Evolutionary conservation across 805 yeast genomes (phyloP), one percentile per base, ranked within the genome.

Genomic region (Blastobotrys attinorum): DNA sequence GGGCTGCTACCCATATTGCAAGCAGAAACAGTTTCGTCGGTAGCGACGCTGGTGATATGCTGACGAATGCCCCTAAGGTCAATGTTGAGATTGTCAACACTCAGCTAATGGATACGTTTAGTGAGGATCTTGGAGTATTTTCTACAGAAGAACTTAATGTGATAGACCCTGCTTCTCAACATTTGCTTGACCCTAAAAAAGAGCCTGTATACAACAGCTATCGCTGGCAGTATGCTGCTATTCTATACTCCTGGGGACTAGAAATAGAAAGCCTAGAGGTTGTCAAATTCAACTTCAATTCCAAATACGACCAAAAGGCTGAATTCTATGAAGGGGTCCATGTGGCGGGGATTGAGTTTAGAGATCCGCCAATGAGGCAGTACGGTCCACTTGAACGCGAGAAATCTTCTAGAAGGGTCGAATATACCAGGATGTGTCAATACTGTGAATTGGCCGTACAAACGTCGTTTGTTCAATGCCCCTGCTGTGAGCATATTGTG

Each of bases 211-310:
- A 75, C 37, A 59, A 57, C 34, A 40, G 55, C 44, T 74, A 76
- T 57, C 61, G 96, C 32, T 70, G 73, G 17, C 81, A 79, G 51
- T 89, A 90, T 60, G 88, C 96, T 0, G 75, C 81, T 16, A 71
- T 89, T 57, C 66, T 89, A 11, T 84, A 75, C 55, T 62, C 73
- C 27, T 90, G 97, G 97, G 94, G 92, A 0, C 67, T 88, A 16
- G 83, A 88, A 0, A 72, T 83, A n/a, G 77, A 81, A 50, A 64
- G 96, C 35, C 77, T 85, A 22, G 89, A 89, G 55, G 74, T 89
- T 8, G 60, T 86, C 44, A 87, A 89, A 62, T 75, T 77, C 65
- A 82, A 81, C 54, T 73, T 71, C 11, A 47, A n/a, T n/a, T 39
- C 11, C 37, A 27, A 25, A 42, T 22, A 8, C 29, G 11, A 25